Evolutionary conservation across 1,284 basidiomycete genomes (phyloP).

Genomic region (Trametes versicolor): DNA sequence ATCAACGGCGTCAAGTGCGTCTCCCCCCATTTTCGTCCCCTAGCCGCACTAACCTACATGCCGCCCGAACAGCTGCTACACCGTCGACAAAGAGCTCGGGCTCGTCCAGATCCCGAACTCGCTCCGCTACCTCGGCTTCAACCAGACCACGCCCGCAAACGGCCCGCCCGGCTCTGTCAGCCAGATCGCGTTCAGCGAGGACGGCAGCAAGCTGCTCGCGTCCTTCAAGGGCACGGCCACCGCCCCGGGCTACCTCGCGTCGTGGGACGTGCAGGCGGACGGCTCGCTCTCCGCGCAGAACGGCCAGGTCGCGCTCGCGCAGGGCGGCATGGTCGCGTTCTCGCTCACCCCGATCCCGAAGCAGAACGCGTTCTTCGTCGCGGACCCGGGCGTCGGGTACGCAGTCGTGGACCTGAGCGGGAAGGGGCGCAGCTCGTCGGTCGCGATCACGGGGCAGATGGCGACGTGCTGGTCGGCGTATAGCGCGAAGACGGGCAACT

Average conservation of each 20-base stretch:
- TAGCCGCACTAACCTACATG: background rate
- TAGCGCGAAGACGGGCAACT: slow-evolving; percentile 56
- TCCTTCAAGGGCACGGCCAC: slow-evolving; percentile 56
- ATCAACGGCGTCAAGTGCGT: slow-evolving; percentile 56
- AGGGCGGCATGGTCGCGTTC: slow-evolving; percentile 45
- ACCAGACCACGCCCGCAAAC: slow-evolving; percentile 54
- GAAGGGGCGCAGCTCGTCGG: slow-evolving; percentile 31
- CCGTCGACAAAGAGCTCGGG: slow-evolving; percentile 50
- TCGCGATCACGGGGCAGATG: slow-evolving; percentile 50
- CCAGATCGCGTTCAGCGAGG: slow-evolving; percentile 56
- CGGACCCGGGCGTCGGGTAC: slow-evolving; percentile 47
- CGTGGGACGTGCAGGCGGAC: slow-evolving; percentile 52
- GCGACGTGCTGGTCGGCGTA: slow-evolving; percentile 61
- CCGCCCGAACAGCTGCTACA: slow-evolving; percentile 50
- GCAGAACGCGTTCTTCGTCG: slow-evolving; percentile 44
- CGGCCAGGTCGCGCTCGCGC: slow-evolving; percentile 35
- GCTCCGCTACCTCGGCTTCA: slow-evolving; percentile 52
- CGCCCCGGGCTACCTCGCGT: slow-evolving; percentile 57
- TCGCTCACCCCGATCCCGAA: slow-evolving; percentile 45
- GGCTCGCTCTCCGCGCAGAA: slow-evolving; percentile 45
- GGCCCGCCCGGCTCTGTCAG: slow-evolving; percentile 52
- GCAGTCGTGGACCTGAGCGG: slow-evolving; percentile 43
- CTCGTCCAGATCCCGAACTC: slow-evolving; percentile 52
- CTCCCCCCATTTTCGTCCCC: background rate
- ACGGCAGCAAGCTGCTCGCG: slow-evolving; percentile 52